These are phyloP conservation scores for Thuidium tamariscinum DNA, from an alignment of 225 moss, liverwort and hornwort genomes.

Conservation along the genomic window DNA sequence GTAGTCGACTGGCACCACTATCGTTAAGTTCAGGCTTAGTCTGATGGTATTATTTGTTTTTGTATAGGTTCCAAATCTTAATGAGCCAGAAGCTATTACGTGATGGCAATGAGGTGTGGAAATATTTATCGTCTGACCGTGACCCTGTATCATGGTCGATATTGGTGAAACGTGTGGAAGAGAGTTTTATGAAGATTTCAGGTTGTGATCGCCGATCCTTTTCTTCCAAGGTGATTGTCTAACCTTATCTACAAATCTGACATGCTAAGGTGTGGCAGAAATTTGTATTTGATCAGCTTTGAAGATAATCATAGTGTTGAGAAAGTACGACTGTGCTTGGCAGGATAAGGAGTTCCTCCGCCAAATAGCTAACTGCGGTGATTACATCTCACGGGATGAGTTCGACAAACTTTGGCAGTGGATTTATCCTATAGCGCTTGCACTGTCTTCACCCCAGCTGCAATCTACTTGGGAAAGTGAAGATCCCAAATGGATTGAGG, in stretches of 20 bases:
- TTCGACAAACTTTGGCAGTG: slow-evolving; percentile 90
- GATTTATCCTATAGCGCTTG: slow-evolving; percentile 73
- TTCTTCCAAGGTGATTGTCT: slow-evolving; percentile 40
- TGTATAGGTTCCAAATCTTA: slow-evolving; percentile 62
- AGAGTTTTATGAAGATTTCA: slow-evolving; percentile 55
- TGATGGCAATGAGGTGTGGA: slow-evolving; percentile 64
- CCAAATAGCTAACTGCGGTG: slow-evolving; percentile 58
- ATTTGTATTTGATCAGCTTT: neutral
- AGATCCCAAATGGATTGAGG: slow-evolving; percentile 91
- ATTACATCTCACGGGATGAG: slow-evolving; percentile 56
- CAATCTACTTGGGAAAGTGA: slow-evolving; percentile 83
- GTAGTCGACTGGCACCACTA: neutral
- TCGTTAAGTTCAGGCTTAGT: neutral
- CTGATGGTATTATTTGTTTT: neutral
- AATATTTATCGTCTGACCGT: slow-evolving; percentile 33
- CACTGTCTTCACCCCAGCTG: slow-evolving; percentile 66
- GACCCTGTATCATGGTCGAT: slow-evolving; percentile 47
- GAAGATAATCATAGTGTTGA: neutral
- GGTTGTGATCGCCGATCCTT: slow-evolving; percentile 62
- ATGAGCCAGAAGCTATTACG: slow-evolving; percentile 52
- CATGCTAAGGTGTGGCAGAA: neutral
- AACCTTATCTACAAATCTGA: neutral
- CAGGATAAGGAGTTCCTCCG: slow-evolving; percentile 85
- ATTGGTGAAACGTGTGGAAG: slow-evolving; percentile 46
- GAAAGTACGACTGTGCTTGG: neutral